Base-by-base conservation (phyloP, 345 rosid species). In the Luvunga scandens region DNA sequence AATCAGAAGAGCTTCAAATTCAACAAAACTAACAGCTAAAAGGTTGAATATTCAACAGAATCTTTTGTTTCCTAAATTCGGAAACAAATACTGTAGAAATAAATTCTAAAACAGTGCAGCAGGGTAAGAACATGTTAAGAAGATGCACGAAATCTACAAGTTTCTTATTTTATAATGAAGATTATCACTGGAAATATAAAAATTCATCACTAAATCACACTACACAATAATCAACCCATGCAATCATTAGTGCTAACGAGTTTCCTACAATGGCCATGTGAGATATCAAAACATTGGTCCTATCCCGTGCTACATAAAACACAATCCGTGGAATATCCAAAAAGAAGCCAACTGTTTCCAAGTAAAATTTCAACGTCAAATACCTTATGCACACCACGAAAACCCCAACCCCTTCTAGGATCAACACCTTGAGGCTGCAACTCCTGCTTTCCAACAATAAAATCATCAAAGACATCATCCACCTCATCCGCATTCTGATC, bases 371-470 rank as follows among this genome's bases (percentile, higher is more conserved):
- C 25, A 59, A 62, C 4, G 59, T 39, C 21, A 50, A 36, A 61
- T 91, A 94, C 99, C 98, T 86, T 89, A 74, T 92, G 98, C 9
- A 96, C 99, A 73, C 99, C 99, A 55, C 98, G 98, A 72, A 81
- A 92, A 24, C 85, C 90, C 98, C 98, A 96, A 64, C 99, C 99
- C 81, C 84, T 94, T 79, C 81, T 84, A 14, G 98, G 99, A 86
- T 91, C 92, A 71, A 96, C 99, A 25, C 95, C 91, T n/a, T 91
- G 99, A 74, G 90, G 91, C 67, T 78, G 81, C 61, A 86, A 79
- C 83, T 88, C 97, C 39, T 85, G 87, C 86, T 83, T 95, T 9
- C 80, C 79, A 5, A 82, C 77, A 21, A 82, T 66, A 82, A 65
- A 42, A 53, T 82, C 90, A 64, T 84, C 91, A 72, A 84, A 74